Evolutionary conservation across 1,284 basidiomycete species (phyloP).

Genomic region (Tausonia pullulans): DNA sequence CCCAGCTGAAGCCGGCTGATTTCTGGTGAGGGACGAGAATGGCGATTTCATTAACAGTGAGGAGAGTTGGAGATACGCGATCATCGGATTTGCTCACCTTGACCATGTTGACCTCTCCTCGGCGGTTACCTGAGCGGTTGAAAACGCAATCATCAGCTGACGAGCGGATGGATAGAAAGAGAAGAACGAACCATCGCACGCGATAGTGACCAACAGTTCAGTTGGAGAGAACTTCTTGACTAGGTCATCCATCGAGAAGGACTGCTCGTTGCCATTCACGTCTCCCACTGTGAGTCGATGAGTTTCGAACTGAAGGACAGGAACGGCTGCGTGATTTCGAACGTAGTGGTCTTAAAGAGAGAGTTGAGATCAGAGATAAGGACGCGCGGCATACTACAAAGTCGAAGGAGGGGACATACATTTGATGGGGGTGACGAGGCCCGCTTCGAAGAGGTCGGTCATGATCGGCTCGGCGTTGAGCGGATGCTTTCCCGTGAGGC

Average conservation of each 20-base stretch:
- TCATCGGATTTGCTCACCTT: not conserved
- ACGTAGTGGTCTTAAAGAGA: constrained; percentile 15
- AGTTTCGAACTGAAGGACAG: constrained; percentile 17
- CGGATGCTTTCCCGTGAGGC: constrained; percentile 20
- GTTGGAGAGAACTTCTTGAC: constrained; percentile 9
- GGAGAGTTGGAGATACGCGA: no score
- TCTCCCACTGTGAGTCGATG: constrained; percentile 18
- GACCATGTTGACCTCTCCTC: constrained; percentile 21
- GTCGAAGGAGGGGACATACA: not conserved
- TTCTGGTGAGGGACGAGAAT: not conserved
- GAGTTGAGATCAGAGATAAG: not conserved
- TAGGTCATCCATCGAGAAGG: constrained; percentile 17
- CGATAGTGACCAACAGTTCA: constrained; percentile 19
- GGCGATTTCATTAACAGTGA: no score
- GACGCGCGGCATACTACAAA: not conserved
- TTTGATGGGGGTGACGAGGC: constrained; percentile 19
- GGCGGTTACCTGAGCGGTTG: constrained; percentile 6
- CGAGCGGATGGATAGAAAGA: no score
- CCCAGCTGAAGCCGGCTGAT: constrained; percentile 18
- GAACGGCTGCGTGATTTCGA: constrained; percentile 19
- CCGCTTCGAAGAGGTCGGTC: constrained; percentile 18
- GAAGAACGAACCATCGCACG: constrained; percentile 14
- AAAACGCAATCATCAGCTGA: no score
- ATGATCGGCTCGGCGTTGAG: constrained; percentile 19
- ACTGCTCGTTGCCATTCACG: constrained; percentile 14